These are phyloP conservation scores for Straminergon stramineum DNA, from an alignment of 225 moss, liverwort and hornwort species.

Conservation along the genomic window DNA sequence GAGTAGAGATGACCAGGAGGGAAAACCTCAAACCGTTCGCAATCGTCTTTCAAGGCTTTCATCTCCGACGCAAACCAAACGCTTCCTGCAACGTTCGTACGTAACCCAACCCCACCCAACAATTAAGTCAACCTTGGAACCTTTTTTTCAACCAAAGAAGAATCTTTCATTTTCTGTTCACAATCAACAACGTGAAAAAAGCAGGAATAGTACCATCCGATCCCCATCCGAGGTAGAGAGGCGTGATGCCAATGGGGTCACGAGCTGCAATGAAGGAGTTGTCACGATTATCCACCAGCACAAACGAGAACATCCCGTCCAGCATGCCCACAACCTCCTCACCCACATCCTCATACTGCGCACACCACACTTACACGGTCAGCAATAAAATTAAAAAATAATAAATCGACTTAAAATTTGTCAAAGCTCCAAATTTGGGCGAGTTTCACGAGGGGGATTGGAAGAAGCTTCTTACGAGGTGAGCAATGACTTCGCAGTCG, in stretches of 20 bases:
- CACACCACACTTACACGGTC: not conserved
- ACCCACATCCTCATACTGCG: constrained; percentile 73
- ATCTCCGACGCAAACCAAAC: constrained; percentile 87
- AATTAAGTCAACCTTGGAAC: not conserved
- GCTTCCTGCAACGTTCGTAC: constrained; percentile 25
- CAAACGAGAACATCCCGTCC: constrained; percentile 91
- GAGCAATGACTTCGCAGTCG: constrained; percentile 91
- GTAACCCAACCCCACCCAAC: not conserved
- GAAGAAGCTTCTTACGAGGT: constrained; percentile 33
- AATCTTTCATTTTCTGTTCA: not conserved
- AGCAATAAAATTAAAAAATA: no score
- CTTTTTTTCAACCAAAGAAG: not conserved
- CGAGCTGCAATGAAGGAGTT: constrained; percentile 84
- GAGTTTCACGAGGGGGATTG: not conserved
- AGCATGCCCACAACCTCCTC: constrained; percentile 64
- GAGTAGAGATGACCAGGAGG: constrained; percentile 88
- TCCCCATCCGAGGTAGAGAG: constrained; percentile 82
- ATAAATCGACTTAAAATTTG: not conserved
- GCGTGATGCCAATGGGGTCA: constrained; percentile 83
- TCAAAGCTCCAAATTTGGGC: not conserved
- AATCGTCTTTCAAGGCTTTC: constrained; percentile 81
- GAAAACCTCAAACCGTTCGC: constrained; percentile 63
- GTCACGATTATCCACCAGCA: constrained; percentile 72
- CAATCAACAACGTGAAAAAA: not conserved
- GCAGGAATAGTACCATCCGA: constrained; percentile 33